Evolutionary conservation across 257 asterid species (phyloP), one percentile per base, ranked within the genome.

Genomic region (Solanum etuberosum): DNA sequence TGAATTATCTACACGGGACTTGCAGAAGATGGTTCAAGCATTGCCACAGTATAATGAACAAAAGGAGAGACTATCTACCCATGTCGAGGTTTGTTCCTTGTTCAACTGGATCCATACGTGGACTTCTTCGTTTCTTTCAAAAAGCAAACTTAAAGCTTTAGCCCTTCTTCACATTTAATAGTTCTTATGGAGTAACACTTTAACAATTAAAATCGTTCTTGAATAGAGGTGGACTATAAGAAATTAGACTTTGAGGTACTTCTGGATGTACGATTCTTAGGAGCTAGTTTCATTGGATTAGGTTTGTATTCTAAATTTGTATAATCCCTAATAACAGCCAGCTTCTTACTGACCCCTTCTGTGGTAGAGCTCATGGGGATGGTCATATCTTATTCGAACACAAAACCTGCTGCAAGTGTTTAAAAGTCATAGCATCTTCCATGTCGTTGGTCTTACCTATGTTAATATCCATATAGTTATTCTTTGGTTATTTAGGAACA

Each of bases 1-100:
- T 90, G 99, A 97, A 90, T 65, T 97, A 90, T 97, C 99, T 81
- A 95, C 99, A 15, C 90, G 99, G 91, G 99, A 96, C 84, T 87
- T 97, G 90, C 99, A 97, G 95, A 97, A 95, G 91, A 92, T 97
- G 98, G 99, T 96, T 90, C 99, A 97, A 92, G 95, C 98, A 84
- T 92, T 97, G 93, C 99, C 99, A 35, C 97, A 95, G 70, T 97
- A 96, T 85, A 96, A 94, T 88, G 99, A 97, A 88, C 97, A 93
- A 93, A 95, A 94, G 96, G 99, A 96, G 81, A 97, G 89, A 90
- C 98, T 97, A 85, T 94, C 99, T 89, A 90, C 86, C 86, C 99
- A 97, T 89, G 99, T 96, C 83, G 96, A 93, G 99, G 99, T 97
- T 85, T 91, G 90, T 88, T 78, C 91, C 87, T 85, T 78, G 82